phyloP scores from a whole-genome alignment of 1,284 basidiomycete species.

The Austropuccinia psidii region DNA sequence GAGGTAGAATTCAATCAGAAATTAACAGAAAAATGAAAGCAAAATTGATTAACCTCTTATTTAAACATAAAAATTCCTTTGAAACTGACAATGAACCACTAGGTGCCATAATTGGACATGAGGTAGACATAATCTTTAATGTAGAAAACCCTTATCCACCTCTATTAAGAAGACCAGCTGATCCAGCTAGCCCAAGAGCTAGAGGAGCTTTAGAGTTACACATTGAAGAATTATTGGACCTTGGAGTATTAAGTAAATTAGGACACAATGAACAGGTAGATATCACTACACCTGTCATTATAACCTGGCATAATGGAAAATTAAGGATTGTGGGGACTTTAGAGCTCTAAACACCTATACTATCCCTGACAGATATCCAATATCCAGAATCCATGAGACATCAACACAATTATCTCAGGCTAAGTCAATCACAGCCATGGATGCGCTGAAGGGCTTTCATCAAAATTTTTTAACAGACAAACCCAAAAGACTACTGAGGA shows the following conservation, averaged over 20 bases:
- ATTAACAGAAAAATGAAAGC: too few relatives aligned
- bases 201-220: not conserved
- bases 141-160: slow-evolving; percentile 9
- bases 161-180: not conserved
- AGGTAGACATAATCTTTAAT: not conserved
- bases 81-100: not conserved
- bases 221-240: not conserved
- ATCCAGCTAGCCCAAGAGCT: slow-evolving; percentile 10
- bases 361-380: slow-evolving; percentile 6
- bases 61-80: not conserved
- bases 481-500: not conserved
- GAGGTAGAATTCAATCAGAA: too few relatives aligned
- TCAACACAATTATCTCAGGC: not conserved
- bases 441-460: not conserved
- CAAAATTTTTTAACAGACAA: not conserved
- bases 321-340: not conserved
- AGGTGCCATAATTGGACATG: not conserved
- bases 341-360: slow-evolving; percentile 7
- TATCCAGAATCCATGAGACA: not conserved
- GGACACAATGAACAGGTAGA: not conserved
- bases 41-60: not conserved
- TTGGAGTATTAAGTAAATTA: not conserved
- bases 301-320: slow-evolving; percentile 4
- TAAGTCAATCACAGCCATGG: not conserved
- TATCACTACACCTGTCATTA: slow-evolving; percentile 7